Percentiles rank a stretch among this genome's conserved stretches.
Conservation (phyloP, 1,284 basidiomycete genomes). For the Rhizoctonia solani region DNA sequence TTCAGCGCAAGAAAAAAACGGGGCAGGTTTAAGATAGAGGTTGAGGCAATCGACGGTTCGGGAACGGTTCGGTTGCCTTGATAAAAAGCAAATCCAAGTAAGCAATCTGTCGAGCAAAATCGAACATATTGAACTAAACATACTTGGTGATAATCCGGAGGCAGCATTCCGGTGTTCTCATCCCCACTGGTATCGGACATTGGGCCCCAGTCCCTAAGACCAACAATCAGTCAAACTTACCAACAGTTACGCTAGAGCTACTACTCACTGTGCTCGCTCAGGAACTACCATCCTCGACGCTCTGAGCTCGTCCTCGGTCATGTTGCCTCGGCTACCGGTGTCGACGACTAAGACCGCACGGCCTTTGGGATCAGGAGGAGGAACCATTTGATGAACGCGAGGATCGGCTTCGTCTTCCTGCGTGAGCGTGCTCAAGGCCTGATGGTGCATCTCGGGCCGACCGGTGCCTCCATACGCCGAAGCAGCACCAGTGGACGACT, state of each 20-base stretch:
- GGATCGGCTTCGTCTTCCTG: slow-evolving; percentile 5
- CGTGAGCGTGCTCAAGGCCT: slow-evolving; percentile 6
- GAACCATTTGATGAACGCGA: slow-evolving; percentile 10
- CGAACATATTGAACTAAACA: neutral
- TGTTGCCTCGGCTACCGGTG: neutral
- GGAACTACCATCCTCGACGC: slow-evolving; percentile 14
- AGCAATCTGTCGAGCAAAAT: neutral
- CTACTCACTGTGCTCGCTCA: slow-evolving; percentile 13
- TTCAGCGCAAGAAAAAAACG: no score
- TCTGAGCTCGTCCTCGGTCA: slow-evolving; percentile 25
- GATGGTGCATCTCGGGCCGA: slow-evolving; percentile 1
- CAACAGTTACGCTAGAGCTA: neutral
- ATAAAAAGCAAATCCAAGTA: neutral
- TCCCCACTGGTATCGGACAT: neutral
- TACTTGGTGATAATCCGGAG: slow-evolving; percentile 22
- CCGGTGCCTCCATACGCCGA: neutral
- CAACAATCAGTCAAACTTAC: neutral
- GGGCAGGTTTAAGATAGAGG: no score
- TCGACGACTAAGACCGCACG: neutral
- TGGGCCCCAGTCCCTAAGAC: slow-evolving; percentile 17
- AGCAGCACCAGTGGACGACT: neutral
- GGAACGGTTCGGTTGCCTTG: slow-evolving; percentile 17
- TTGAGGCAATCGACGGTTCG: no score
- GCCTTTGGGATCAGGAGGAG: slow-evolving; percentile 14
- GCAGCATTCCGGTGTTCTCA: slow-evolving; percentile 3